Percentiles rank a stretch among this genome's conserved stretches.
Conservation (phyloP, 805 yeast genomes). For the Isabelozyma heimii region DNA sequence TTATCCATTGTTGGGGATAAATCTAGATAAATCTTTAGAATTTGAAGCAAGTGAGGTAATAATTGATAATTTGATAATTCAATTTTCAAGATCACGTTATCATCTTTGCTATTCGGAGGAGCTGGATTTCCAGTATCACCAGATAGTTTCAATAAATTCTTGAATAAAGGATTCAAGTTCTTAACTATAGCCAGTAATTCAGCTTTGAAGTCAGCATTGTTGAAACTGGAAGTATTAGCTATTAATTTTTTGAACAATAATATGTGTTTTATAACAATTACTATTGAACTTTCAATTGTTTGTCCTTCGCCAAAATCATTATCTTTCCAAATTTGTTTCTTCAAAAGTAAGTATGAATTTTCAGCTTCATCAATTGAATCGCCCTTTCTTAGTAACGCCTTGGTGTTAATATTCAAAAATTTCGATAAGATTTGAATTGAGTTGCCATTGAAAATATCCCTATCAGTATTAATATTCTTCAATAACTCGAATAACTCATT, state of each 20-base stretch:
- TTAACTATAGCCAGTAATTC: constrained; percentile 4
- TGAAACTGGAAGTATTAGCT: constrained; percentile 3
- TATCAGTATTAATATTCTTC: constrained; percentile 1
- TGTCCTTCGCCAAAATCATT: background rate
- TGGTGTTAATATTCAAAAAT: background rate
- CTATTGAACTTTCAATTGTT: background rate
- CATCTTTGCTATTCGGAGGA: background rate
- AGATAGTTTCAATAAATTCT: constrained; percentile 2
- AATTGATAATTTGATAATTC: constrained; percentile 27
- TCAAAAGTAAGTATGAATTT: background rate
- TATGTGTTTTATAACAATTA: constrained; percentile 4
- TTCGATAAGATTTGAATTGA: constrained; percentile 1
- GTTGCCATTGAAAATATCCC: constrained; percentile 5
- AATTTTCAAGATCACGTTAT: constrained; percentile 12
- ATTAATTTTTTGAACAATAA: constrained; percentile 11
- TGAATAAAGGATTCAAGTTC: constrained; percentile 8
- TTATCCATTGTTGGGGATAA: constrained; percentile 6
- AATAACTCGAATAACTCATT: constrained; percentile 2
- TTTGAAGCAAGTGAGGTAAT: constrained; percentile 28
- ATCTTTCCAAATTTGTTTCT: background rate
- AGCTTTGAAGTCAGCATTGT: background rate
- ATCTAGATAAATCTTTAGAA: constrained; percentile 25
- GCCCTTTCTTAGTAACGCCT: background rate
- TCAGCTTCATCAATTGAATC: background rate
- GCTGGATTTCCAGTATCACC: constrained; percentile 4